Conservation (phyloP, 352 stramenopile species). For the Phytophthora brassicae region DNA sequence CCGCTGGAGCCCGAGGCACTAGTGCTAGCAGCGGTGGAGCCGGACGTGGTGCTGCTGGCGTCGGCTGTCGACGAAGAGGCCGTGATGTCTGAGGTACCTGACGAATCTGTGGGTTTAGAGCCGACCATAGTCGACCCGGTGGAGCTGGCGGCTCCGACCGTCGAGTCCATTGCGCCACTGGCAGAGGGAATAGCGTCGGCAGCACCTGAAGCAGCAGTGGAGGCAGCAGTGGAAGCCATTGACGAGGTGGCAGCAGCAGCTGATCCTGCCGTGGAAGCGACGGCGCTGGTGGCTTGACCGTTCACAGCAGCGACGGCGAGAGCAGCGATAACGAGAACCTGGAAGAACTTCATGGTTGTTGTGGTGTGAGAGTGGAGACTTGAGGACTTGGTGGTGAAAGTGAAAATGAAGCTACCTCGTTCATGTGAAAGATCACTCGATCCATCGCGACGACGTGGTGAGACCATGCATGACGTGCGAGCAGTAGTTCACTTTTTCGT, state of each 20-base stretch:
- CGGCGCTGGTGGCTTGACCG: conserved; percentile 22
- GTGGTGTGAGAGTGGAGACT: conserved; percentile 2
- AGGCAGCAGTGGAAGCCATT: neutral
- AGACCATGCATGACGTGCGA: conserved; percentile 6
- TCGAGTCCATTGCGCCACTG: conserved; percentile 4
- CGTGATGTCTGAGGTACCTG: conserved; percentile 12
- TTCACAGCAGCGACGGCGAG: conserved; percentile 26
- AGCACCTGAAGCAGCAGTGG: conserved; percentile 4
- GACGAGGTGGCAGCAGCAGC: conserved; percentile 1
- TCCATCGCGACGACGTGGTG: conserved; percentile 16
- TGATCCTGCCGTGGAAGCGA: neutral
- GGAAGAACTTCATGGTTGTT: conserved; percentile 34
- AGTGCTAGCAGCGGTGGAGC: conserved; percentile 9
- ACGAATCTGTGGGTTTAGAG: conserved; percentile 18
- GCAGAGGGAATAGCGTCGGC: neutral
- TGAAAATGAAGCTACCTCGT: too few relatives aligned
- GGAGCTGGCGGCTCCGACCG: conserved; percentile 18
- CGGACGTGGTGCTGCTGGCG: conserved; percentile 3
- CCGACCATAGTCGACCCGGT: conserved; percentile 11
- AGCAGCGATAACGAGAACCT: conserved; percentile 30
- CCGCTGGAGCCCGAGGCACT: conserved; percentile 29
- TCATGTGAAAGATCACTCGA: too few relatives aligned
- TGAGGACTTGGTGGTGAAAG: conserved; percentile 17
- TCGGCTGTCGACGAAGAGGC: conserved; percentile 6
- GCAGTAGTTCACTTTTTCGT: neutral